Base-by-base conservation (phyloP, 139 green algal species). In the Penium margaritaceum region DNA sequence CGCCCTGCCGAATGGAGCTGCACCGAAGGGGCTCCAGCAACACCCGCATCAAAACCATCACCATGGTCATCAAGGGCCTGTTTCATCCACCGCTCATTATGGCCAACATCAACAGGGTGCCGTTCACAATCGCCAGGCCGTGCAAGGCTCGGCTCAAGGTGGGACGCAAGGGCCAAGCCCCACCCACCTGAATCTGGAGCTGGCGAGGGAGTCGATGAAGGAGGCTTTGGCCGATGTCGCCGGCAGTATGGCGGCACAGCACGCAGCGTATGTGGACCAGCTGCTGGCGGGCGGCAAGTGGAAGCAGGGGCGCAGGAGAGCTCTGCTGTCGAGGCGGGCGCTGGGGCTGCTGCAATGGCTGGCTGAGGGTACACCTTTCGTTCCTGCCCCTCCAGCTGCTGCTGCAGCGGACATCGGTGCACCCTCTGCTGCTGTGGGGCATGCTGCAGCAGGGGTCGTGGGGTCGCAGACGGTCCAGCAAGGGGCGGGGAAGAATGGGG, bases 321-420 rank as follows among this genome's bases (percentile, higher is more conserved):
- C n/a, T n/a, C n/a, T 60, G 51, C 6, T 60, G 14, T 34, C 6
- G 30, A 60, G 51, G 51, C 29, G 15, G 17, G 15, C 5, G 51
- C 51, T 24, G 51, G 51, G 51, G 51, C 51, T 60, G 51, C 51
- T 60, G 1, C 51, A 60, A 24, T 60, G 51, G 51, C 51, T 60
- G 51, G 51, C 51, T 33, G 51, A 60, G 29, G 51, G 14, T 60
- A 5, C 51, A 57, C 9, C 46, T 29, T 21, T 29, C 0, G 19
- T 21, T 29, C 46, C 43, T 30, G 46, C 46, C 27, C 46, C 4
- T 1, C 0, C 3, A 32, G 3, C 46, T 32, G 46, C 46, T 32
- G 21, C 5, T 1, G 7, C 46, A 58, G 46, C 46, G 29, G 46
- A n/a, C n/a, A n/a, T n/a, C n/a, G n/a, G n/a, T n/a, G n/a, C n/a